phyloP scores from a whole-genome alignment of 345 rosid genomes.

The Acer yangbiense region DNA sequence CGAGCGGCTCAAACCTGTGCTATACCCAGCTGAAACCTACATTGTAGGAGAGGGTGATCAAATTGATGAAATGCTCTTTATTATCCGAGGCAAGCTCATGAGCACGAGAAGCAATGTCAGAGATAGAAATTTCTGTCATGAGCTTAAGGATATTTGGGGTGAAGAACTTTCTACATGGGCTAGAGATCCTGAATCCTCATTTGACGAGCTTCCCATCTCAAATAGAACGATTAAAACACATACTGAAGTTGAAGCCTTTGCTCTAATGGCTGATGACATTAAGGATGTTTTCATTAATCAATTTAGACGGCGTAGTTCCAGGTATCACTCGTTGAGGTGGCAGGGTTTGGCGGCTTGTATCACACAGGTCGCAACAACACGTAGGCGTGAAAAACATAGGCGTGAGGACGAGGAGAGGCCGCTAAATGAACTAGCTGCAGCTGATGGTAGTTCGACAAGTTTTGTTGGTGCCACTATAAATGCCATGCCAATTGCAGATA shows the following conservation, averaged over 20 bases:
- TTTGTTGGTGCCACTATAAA: too few species aligned
- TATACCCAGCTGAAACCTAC: neutral
- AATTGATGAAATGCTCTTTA: neutral
- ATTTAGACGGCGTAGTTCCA: slow-evolving; percentile 15
- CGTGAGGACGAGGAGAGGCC: too few species aligned
- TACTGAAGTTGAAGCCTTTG: neutral
- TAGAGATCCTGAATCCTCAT: neutral
- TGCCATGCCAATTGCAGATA: too few species aligned
- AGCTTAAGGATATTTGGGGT: neutral
- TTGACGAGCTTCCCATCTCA: too few species aligned
- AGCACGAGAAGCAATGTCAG: neutral
- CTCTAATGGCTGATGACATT: neutral
- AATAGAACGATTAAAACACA: neutral
- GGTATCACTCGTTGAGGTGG: slow-evolving; percentile 48
- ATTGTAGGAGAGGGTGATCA: neutral
- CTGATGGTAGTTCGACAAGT: too few species aligned
- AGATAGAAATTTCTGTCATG: too few species aligned
- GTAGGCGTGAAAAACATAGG: neutral
- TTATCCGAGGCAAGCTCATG: neutral
- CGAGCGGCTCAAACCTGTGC: neutral
- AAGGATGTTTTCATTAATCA: neutral
- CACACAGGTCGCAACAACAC: neutral
- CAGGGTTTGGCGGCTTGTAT: slow-evolving; percentile 26
- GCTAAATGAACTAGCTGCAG: too few species aligned
- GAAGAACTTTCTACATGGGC: neutral